A percentile compares a stretch with the other conserved stretches of the same genome.
Conservation (phyloP, 495 filamentous ascomycete genomes). For the Geoglossum glabrum region DNA sequence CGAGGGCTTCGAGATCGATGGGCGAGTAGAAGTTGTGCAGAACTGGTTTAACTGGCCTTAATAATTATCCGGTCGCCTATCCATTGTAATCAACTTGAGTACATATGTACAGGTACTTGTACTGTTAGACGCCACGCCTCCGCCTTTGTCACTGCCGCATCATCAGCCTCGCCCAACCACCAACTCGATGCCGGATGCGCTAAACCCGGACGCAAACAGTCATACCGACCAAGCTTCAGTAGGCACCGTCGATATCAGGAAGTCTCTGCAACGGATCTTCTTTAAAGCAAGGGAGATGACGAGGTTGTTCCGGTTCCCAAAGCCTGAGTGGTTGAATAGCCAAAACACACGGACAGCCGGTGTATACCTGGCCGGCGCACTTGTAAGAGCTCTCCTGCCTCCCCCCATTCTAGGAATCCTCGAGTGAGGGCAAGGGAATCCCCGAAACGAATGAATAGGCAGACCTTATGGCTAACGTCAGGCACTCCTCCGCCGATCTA, state of each 20-base stretch:
- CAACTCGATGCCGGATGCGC: background rate
- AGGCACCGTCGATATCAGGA: background rate
- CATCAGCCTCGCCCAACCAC: background rate
- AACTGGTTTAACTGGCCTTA: background rate
- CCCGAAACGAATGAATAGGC: background rate
- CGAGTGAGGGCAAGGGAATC: background rate
- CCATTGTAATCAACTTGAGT: too few species aligned
- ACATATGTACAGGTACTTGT: too few species aligned
- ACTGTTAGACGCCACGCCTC: background rate
- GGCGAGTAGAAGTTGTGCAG: background rate
- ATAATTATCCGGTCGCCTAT: background rate
- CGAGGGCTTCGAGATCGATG: too few species aligned
- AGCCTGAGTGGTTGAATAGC: slow-evolving; percentile 81
- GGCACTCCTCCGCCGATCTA: slow-evolving; percentile 16
- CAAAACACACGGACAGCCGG: slow-evolving; percentile 60
- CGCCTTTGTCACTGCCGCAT: background rate
- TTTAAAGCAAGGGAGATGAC: background rate
- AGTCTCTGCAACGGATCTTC: background rate
- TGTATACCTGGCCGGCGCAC: slow-evolving; percentile 67
- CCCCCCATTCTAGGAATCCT: background rate
- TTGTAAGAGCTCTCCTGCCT: slow-evolving; percentile 34
- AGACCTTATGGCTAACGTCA: background rate
- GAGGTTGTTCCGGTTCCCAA: slow-evolving; percentile 56
- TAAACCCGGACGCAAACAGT: background rate
- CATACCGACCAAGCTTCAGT: background rate